Evolutionary conservation across 495 filamentous ascomycete species (phyloP).

Genomic region (Cladorrhinum samala): DNA sequence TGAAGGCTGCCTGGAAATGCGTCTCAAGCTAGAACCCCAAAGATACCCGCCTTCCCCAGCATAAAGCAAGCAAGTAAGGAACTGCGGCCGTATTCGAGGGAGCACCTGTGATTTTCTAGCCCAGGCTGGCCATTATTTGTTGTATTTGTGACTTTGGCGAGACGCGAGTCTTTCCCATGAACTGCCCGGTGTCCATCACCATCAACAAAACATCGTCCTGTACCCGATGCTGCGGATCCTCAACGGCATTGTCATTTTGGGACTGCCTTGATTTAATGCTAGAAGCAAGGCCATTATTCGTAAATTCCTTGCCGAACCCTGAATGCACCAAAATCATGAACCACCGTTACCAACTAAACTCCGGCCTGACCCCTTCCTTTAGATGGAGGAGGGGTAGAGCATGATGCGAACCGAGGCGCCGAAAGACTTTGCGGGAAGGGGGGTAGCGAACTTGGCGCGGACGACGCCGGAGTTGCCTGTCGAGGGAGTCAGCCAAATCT

Average conservation of each 20-base stretch:
- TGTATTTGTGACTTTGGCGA: conserved; percentile 18
- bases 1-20: background rate
- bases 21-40: background rate
- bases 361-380: conserved; percentile 40
- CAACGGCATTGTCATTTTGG: conserved; percentile 35
- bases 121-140: conserved; percentile 20
- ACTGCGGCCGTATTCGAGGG: background rate
- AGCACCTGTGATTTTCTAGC: conserved; percentile 18
- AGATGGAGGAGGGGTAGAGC: conserved; percentile 88
- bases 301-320: conserved; percentile 46
- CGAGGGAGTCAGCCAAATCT: conserved; percentile 6
- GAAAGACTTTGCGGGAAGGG: conserved; percentile 92
- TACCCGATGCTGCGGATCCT: conserved; percentile 26
- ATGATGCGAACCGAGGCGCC: conserved; percentile 96
- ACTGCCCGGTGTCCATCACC: conserved; percentile 16
- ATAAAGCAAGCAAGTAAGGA: background rate
- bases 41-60: background rate
- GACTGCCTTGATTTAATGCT: conserved; percentile 40
- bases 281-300: conserved; percentile 37
- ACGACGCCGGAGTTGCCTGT: conserved; percentile 93
- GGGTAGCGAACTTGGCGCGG: conserved; percentile 88
- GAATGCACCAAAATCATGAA: conserved; percentile 51
- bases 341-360: conserved; percentile 49
- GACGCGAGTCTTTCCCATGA: conserved; percentile 10
- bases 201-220: conserved; percentile 18